Evolutionary conservation across 306 rosid genomes (phyloP).

Genomic region (Dryas drummondii): DNA sequence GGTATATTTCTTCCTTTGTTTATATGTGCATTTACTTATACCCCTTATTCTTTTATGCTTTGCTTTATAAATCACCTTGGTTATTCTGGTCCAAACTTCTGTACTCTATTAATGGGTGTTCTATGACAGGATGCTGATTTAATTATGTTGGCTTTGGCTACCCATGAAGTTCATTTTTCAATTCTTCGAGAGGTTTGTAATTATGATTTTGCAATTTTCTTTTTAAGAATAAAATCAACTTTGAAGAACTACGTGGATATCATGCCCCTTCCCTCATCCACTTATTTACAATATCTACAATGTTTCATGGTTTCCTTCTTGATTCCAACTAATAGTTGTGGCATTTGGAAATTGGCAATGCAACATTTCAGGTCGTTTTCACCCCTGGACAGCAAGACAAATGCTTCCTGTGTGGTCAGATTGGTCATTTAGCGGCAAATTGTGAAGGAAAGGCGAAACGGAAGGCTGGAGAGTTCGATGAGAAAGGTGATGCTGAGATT

Average conservation of each 20-base stretch:
- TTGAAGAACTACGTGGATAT: conserved; percentile 1
- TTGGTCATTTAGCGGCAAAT: conserved; percentile 89
- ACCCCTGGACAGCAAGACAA: conserved; percentile 92
- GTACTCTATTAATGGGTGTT: conserved; percentile 25
- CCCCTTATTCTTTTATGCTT: background rate
- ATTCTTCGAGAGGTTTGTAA: conserved; percentile 90
- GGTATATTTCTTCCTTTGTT: conserved; percentile 64
- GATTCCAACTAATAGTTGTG: conserved; percentile 13
- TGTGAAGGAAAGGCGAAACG: conserved; percentile 90
- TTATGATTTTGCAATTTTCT: background rate
- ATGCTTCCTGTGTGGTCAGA: conserved; percentile 90
- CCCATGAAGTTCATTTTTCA: conserved; percentile 96
- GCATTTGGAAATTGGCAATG: conserved; percentile 31
- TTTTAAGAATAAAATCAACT: background rate
- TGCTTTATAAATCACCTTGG: conserved; percentile 6
- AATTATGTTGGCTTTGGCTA: conserved; percentile 95
- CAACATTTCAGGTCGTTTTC: conserved; percentile 70
- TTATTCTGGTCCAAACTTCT: conserved; percentile 8
- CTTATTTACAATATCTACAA: background rate
- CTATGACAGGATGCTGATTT: conserved; percentile 91
- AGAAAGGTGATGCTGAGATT: conserved; percentile 56
- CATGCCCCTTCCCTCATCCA: background rate
- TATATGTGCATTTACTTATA: conserved; percentile 14
- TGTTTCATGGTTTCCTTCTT: conserved; percentile 16
- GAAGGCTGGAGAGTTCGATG: conserved; percentile 85